Evolutionary conservation across 176 grass and related monocot species (phyloP).

Genomic region (Avena insularis): DNA sequence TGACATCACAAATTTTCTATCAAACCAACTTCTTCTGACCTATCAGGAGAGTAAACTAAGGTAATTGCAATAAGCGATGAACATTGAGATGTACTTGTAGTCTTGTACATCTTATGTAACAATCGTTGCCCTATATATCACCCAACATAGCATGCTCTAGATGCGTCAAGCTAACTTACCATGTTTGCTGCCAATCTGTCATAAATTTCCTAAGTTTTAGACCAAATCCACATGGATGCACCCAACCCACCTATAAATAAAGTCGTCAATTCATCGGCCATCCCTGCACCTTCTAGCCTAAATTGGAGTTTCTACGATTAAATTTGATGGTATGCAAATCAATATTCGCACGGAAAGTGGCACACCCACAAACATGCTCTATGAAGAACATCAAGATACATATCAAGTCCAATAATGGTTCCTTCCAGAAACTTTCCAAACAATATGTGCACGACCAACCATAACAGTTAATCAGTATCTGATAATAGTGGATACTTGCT

Average conservation of each 20-base stretch:
- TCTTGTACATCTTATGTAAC: slow-evolving; percentile 3
- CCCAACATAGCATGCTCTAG: slow-evolving; percentile 33
- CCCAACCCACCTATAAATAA: neutral
- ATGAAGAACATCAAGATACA: neutral
- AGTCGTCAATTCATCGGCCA: neutral
- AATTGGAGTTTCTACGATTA: neutral
- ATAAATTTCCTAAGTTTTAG: slow-evolving; percentile 4
- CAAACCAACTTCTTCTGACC: slow-evolving; percentile 1
- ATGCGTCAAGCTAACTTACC: slow-evolving; percentile 25
- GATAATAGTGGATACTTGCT: too few species aligned
- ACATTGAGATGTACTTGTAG: neutral
- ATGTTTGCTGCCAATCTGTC: neutral
- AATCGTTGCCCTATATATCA: slow-evolving; percentile 4
- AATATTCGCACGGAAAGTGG: slow-evolving; percentile 6
- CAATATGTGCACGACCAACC: neutral
- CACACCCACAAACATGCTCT: neutral
- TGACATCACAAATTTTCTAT: slow-evolving; percentile 14
- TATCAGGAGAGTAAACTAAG: slow-evolving; percentile 20
- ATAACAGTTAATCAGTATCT: neutral
- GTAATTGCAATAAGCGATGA: neutral
- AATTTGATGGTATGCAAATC: neutral
- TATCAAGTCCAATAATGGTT: neutral
- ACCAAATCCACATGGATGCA: slow-evolving; percentile 3
- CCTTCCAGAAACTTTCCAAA: neutral
- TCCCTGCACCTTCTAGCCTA: slow-evolving; percentile 4